These are phyloP conservation scores for Pestalotiopsis sp. DNA, from an alignment of 2,329 filamentous ascomycete genomes.

Conservation along the genomic window DNA sequence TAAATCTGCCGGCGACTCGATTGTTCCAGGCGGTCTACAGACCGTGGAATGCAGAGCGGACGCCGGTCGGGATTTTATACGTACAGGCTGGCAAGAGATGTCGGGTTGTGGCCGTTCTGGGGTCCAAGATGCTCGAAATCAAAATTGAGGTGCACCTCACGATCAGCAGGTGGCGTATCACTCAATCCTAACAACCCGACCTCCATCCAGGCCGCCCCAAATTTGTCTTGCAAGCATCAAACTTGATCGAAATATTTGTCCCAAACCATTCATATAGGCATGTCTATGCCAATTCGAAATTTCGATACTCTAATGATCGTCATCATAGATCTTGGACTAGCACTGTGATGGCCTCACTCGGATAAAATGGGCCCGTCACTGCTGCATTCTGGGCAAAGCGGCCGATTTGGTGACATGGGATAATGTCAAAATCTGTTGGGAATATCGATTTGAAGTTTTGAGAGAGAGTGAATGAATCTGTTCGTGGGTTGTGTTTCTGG, in stretches of 20 bases:
- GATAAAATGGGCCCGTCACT: neutral
- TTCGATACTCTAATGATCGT: neutral
- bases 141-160: conserved; percentile 5
- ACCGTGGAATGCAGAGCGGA: neutral
- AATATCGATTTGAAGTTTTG: neutral
- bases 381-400: neutral
- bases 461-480: neutral
- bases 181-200: conserved; percentile 3
- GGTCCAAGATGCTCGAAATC: neutral
- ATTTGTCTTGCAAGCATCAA: neutral
- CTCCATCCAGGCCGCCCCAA: neutral
- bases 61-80: neutral
- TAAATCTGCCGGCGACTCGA: neutral
- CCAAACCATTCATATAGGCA: neutral
- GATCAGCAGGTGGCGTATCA: conserved; percentile 9
- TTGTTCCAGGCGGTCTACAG: neutral
- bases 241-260: neutral
- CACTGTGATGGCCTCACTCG: neutral
- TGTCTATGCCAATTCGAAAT: neutral
- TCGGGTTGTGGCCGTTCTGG: neutral
- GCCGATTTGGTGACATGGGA: neutral
- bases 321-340: neutral
- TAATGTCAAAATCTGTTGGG: neutral
- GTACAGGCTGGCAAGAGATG: neutral
- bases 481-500: neutral